phyloP scores from a whole-genome alignment of 768 basidiomycete genomes.

The Tricholoma sp. region DNA sequence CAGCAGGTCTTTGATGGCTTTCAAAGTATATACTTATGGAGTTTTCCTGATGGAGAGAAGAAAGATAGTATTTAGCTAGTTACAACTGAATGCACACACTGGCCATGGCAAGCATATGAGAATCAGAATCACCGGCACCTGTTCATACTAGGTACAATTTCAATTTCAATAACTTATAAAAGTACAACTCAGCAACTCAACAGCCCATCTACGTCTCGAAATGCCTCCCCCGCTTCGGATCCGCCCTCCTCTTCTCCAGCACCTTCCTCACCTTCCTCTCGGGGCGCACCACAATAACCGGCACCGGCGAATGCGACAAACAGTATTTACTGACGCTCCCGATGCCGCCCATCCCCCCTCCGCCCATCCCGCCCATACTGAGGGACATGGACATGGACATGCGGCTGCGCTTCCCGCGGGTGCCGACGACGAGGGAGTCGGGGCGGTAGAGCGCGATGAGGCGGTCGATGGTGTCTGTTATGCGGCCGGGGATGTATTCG shows the following conservation, averaged over 20 bases:
- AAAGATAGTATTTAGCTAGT: no score
- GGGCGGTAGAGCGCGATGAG: constrained; percentile 90
- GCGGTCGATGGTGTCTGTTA: constrained; percentile 87
- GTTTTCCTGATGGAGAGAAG: no score
- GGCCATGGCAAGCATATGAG: no score
- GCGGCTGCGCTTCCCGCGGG: constrained; percentile 49
- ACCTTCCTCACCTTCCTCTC: constrained; percentile 84
- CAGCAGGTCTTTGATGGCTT: no score
- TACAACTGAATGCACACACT: no score
- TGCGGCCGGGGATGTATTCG: constrained; percentile 89
- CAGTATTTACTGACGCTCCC: constrained; percentile 66
- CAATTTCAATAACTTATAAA: no score
- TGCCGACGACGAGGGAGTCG: constrained; percentile 91
- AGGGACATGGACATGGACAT: background rate
- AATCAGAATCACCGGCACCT: no score
- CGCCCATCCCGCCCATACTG: constrained; percentile 8
- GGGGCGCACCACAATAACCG: constrained; percentile 92
- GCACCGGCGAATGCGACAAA: constrained; percentile 89
- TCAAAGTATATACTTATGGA: no score
- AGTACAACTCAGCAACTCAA: no score
- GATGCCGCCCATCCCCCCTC: constrained; percentile 27
- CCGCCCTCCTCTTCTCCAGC: constrained; percentile 78
- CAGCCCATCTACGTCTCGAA: no score
- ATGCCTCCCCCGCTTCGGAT: constrained; percentile 84
- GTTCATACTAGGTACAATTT: no score